Evolutionary conservation across 108 stramenopile genomes (phyloP).

Genomic region (Discostella pseudostelligera): DNA sequence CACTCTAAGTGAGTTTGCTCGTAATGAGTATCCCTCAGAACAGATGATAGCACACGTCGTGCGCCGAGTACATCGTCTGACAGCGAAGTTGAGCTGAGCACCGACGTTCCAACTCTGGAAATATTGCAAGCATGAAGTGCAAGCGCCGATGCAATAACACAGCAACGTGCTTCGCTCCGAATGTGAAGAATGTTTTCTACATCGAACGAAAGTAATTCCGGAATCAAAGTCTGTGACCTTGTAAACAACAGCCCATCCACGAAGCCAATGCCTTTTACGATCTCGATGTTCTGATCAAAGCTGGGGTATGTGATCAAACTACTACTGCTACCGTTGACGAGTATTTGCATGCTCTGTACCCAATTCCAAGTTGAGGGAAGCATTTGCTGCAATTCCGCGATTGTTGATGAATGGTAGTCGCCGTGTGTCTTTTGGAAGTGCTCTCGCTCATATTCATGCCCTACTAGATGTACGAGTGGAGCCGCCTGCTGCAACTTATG

Average conservation of each 20-base stretch:
- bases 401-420: slow-evolving; percentile 6
- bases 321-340: slow-evolving; percentile 7
- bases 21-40: slow-evolving; percentile 28
- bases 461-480: slow-evolving; percentile 42
- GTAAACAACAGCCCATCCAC: slow-evolving; percentile 58
- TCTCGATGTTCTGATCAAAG: slow-evolving; percentile 46
- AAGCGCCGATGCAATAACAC: slow-evolving; percentile 63
- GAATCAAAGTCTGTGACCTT: slow-evolving; percentile 30
- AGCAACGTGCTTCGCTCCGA: slow-evolving; percentile 46
- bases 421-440: slow-evolving; percentile 32
- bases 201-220: slow-evolving; percentile 61
- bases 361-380: slow-evolving; percentile 35
- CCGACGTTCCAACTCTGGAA: slow-evolving; percentile 23
- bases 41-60: slow-evolving; percentile 14
- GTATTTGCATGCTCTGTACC: slow-evolving; percentile 17
- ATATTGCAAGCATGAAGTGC: slow-evolving; percentile 53
- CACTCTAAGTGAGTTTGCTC: slow-evolving; percentile 22
- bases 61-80: slow-evolving; percentile 13
- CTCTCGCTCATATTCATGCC: slow-evolving; percentile 42
- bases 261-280: slow-evolving; percentile 42
- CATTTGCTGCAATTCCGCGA: slow-evolving; percentile 19
- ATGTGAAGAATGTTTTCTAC: slow-evolving; percentile 32
- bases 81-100: slow-evolving; percentile 6
- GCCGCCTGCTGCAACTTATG: slow-evolving; percentile 33
- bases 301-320: slow-evolving; percentile 11